Evolutionary conservation across 768 basidiomycete genomes (phyloP).

Genomic region (Rhodotorula graminis): DNA sequence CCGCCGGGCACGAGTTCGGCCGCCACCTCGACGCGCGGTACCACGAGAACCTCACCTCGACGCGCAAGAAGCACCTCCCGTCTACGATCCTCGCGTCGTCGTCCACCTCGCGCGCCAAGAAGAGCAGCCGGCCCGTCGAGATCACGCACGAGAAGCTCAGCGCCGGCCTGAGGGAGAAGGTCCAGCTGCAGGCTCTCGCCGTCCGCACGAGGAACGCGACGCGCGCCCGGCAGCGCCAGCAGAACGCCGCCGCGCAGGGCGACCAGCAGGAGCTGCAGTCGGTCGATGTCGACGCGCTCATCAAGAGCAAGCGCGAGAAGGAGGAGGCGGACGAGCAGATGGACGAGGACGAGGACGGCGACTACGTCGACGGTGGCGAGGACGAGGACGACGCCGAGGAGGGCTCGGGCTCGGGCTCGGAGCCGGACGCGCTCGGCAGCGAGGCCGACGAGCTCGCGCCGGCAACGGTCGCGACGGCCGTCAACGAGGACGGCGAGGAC

Average conservation of each 20-base stretch:
- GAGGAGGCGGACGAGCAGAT: conserved; percentile 19
- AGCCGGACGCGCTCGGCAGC: neutral
- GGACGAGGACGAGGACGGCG: conserved; percentile 10
- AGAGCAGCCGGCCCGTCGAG: neutral
- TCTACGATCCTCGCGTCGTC: neutral
- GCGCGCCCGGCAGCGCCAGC: conserved; percentile 1
- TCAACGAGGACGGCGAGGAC: conserved; percentile 7
- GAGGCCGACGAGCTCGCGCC: neutral
- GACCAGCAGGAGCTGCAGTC: neutral
- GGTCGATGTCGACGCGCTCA: conserved; percentile 14
- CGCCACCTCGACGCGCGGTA: conserved; percentile 8
- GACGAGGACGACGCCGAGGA: neutral
- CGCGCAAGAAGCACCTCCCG: neutral
- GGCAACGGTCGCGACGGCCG: neutral
- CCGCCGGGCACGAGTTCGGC: conserved; percentile 19
- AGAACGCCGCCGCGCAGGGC: neutral
- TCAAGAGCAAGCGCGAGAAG: conserved; percentile 4
- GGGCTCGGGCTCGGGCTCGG: neutral
- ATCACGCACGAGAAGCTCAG: neutral
- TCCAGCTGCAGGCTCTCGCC: neutral
- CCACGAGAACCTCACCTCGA: neutral
- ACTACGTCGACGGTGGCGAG: conserved; percentile 6
- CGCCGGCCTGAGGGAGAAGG: neutral
- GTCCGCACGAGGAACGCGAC: conserved; percentile 5
- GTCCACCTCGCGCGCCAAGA: neutral